Evolutionary conservation across 768 basidiomycete species (phyloP).

Genomic region (Baorangia bicolor): DNA sequence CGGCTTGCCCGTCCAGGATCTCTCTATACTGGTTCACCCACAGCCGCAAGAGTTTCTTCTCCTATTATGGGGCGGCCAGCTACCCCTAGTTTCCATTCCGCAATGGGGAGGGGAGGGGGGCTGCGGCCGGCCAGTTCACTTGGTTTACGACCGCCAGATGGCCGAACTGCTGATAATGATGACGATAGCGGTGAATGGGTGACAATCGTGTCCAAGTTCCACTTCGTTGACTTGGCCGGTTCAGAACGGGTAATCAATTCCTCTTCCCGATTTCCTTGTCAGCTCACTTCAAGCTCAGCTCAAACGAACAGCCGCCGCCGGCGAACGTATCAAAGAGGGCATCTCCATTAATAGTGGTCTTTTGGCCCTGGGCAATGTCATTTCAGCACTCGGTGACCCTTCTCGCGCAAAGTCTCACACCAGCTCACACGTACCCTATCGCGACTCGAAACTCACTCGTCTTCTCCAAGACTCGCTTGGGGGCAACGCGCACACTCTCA

Average conservation of each 20-base stretch:
- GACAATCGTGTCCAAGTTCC: slow-evolving; percentile 92
- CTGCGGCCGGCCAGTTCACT: slow-evolving; percentile 79
- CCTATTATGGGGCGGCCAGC: slow-evolving; percentile 76
- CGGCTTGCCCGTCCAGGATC: slow-evolving; percentile 84
- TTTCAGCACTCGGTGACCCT: slow-evolving; percentile 95
- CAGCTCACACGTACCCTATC: slow-evolving; percentile 91
- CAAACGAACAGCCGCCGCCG: slow-evolving; percentile 93
- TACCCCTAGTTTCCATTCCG: slow-evolving; percentile 76
- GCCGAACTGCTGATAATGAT: slow-evolving; percentile 39
- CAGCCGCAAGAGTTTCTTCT: slow-evolving; percentile 55
- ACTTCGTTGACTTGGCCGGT: slow-evolving; percentile 97
- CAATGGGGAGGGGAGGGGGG: slow-evolving; percentile 66
- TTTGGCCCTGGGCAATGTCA: slow-evolving; percentile 95
- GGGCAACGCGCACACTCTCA: slow-evolving; percentile 95
- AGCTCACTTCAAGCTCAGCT: slow-evolving; percentile 49
- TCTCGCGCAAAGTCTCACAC: slow-evolving; percentile 80
- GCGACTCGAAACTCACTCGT: slow-evolving; percentile 97
- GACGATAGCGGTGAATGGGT: slow-evolving; percentile 81
- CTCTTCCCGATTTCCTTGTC: slow-evolving; percentile 2
- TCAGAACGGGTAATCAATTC: slow-evolving; percentile 73
- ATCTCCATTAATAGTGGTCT: slow-evolving; percentile 98
- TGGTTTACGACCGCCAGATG: slow-evolving; percentile 61
- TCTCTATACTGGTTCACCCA: slow-evolving; percentile 49
- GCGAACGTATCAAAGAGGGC: slow-evolving; percentile 98
- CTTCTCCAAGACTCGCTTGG: slow-evolving; percentile 79